phyloP scores from a whole-genome alignment of 345 rosid species.

The Viola odorata region DNA sequence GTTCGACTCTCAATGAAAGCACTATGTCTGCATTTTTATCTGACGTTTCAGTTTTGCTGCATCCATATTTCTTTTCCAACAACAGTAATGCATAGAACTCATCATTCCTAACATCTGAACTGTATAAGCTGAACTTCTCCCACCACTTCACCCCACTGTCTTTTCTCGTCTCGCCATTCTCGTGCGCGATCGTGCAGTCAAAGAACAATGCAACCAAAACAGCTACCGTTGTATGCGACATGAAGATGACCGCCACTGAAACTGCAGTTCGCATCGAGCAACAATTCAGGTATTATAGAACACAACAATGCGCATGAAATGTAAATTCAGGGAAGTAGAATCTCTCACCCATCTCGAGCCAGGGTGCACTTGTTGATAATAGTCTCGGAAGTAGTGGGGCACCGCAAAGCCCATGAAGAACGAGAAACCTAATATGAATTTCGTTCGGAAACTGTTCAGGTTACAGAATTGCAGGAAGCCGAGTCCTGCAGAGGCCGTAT shows the following conservation, averaged over 20 bases:
- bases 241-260: constrained; percentile 48
- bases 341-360: constrained; percentile 61
- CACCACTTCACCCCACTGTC: constrained; percentile 62
- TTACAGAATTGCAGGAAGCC: constrained; percentile 85
- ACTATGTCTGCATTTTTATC: too few relatives aligned
- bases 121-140: constrained; percentile 53
- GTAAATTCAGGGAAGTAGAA: too few relatives aligned
- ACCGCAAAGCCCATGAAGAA: constrained; percentile 78
- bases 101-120: constrained; percentile 56
- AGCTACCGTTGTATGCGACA: constrained; percentile 56
- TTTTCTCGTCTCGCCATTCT: constrained; percentile 35
- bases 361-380: constrained; percentile 61
- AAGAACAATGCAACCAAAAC: constrained; percentile 42
- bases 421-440: constrained; percentile 74
- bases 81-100: constrained; percentile 63
- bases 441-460: constrained; percentile 75
- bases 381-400: constrained; percentile 84
- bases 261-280: constrained; percentile 23
- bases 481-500: constrained; percentile 66
- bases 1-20: constrained; percentile 90
- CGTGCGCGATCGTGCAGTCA: constrained; percentile 45
- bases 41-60: too few relatives aligned
- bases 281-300: not conserved
- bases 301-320: not conserved
- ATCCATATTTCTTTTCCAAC: too few relatives aligned